phyloP scores from a whole-genome alignment of 2,329 filamentous ascomycete species.

The Cercospora sp. region DNA sequence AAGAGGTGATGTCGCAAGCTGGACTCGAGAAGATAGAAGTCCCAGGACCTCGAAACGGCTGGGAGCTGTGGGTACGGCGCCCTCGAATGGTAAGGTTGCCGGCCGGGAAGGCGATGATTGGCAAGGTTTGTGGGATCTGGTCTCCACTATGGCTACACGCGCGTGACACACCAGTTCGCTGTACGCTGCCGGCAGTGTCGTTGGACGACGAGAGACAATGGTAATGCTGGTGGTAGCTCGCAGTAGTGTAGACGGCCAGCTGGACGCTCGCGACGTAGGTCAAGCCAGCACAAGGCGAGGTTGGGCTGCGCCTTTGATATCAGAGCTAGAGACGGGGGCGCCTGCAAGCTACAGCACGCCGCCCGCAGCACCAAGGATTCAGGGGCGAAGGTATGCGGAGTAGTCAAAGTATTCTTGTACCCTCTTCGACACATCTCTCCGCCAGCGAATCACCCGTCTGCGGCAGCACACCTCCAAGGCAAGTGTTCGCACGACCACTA shows the following conservation, averaged over 20 bases:
- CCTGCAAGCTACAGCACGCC: constrained; percentile 20
- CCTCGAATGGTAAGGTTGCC: constrained; percentile 20
- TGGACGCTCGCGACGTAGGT: not conserved
- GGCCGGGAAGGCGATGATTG: constrained; percentile 24
- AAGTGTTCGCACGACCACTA: constrained; percentile 24
- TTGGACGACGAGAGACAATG: not conserved
- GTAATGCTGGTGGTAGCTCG: not conserved
- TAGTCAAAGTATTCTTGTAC: constrained; percentile 20
- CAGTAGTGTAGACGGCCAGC: not conserved
- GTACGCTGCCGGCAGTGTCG: constrained; percentile 6
- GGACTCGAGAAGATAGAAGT: constrained; percentile 21
- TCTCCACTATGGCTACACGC: constrained; percentile 17
- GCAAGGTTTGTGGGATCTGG: constrained; percentile 23
- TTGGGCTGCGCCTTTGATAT: constrained; percentile 11
- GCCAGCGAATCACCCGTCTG: constrained; percentile 22
- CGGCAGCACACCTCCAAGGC: constrained; percentile 11
- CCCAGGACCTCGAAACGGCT: constrained; percentile 18
- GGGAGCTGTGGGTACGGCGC: constrained; percentile 26
- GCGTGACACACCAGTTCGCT: constrained; percentile 20
- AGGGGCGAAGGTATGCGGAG: constrained; percentile 27
- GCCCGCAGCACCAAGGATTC: constrained; percentile 25
- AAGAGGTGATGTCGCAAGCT: constrained; percentile 16
- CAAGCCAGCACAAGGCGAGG: constrained; percentile 1
- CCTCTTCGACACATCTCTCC: constrained; percentile 19
- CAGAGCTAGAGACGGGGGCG: constrained; percentile 12